phyloP scores from a whole-genome alignment of 2,329 filamentous ascomycete genomes.

The Lasiodiplodia citricola region DNA sequence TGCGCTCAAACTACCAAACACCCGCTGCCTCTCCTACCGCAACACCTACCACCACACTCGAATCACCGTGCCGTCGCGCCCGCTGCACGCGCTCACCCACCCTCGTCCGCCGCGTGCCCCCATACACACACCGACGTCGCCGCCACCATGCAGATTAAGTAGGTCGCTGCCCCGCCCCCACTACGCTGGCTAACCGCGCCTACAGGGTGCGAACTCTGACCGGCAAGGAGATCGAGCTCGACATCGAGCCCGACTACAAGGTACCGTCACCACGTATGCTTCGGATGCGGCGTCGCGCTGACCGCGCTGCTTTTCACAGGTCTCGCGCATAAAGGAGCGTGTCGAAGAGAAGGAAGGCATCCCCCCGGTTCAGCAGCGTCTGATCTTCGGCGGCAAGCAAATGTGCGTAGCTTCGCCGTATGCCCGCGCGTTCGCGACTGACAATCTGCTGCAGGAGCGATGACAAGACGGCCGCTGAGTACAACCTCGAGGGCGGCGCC shows the following conservation, averaged over 20 bases:
- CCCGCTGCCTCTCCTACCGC: slow-evolving; percentile 3
- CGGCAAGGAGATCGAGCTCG: slow-evolving; percentile 98
- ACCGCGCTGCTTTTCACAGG: slow-evolving; percentile 55
- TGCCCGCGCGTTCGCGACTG: not conserved
- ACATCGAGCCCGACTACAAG: slow-evolving; percentile 94
- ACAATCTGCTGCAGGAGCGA: slow-evolving; percentile 71
- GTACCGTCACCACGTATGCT: slow-evolving; percentile 51
- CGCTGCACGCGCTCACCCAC: not conserved
- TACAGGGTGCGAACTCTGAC: slow-evolving; percentile 92
- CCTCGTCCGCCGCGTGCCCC: not conserved
- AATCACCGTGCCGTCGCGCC: not conserved
- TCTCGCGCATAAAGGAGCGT: slow-evolving; percentile 96
- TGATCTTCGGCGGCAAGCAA: slow-evolving; percentile 97
- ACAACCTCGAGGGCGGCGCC: slow-evolving; percentile 87
- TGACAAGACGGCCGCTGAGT: slow-evolving; percentile 90
- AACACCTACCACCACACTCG: not conserved
- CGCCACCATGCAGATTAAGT: slow-evolving; percentile 40
- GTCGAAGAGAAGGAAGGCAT: slow-evolving; percentile 99
- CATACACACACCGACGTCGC: not conserved
- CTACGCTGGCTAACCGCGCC: slow-evolving; percentile 23
- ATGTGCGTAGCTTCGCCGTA: slow-evolving; percentile 64
- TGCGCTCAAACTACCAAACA: not conserved
- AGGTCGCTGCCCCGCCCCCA: slow-evolving; percentile 26
- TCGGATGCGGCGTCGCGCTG: not conserved
- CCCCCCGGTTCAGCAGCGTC: slow-evolving; percentile 91